Base-by-base conservation (phyloP, 495 filamentous ascomycete genomes). In the Tuber melanosporum region DNA sequence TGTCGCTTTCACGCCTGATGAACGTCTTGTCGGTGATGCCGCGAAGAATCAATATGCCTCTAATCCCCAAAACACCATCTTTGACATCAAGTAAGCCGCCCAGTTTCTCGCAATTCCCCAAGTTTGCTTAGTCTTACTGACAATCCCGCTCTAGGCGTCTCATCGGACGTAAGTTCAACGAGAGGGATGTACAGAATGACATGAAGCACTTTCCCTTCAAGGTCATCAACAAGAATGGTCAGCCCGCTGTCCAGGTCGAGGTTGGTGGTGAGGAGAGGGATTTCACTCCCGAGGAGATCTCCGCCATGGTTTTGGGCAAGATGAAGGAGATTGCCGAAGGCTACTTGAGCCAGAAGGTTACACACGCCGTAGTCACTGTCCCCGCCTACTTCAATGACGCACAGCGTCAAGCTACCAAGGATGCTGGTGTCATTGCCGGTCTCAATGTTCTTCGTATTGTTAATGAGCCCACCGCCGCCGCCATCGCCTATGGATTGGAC, bases 321-420 rank as follows among this genome's bases (percentile, higher is more conserved):
- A 97, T 98, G 95, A 97, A 97, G 90, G 94, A 97, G 84, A 92
- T 97, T 84, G 94, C 94, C 78, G 94, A 98, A 87, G 87, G 88
- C 84, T 97, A 96, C 87, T 88, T 98, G 62, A 93, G 92, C 85
- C 95, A 96, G 89, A 93, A 93, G 86, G 94, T 98, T 74, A 93
- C 92, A 85, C 94, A 97, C 89, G 95, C 95, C 80, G 95, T 98
- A 83, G 93, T 98, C 79, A 98, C 95, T 76, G 95, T 98, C 71
- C 95, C 95, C 75, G 95, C 95, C 86, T 98, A 98, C 88, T 98
- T 98, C 92, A 98, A 97, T 88, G 95, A 98, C 87, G 95, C 94
- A 87, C 95, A 98, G 87, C 89, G 95, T 85, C 95, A 97, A 87
- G 94, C 95, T 77, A 98, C 95, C 86, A 98, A 98, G 90, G 95